Conservation (phyloP, 345 rosid genomes). For the Aegle marmelos region DNA sequence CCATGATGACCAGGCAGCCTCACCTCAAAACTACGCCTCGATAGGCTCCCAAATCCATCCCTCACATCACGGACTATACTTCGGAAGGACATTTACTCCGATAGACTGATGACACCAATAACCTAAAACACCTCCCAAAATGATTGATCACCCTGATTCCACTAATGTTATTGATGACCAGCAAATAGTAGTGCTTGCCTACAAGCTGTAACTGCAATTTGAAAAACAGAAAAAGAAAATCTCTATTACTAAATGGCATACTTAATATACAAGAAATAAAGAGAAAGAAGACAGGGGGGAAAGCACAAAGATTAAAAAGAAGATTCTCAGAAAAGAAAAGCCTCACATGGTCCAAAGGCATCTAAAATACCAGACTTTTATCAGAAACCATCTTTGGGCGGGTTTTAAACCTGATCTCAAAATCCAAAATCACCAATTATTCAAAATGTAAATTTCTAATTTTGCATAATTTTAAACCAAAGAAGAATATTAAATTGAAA, state of each 20-base stretch:
- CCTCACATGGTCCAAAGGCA: slow-evolving; percentile 65
- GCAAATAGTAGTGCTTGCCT: not conserved
- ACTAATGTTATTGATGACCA: not conserved
- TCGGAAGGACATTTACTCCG: slow-evolving; percentile 73
- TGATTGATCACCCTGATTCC: slow-evolving; percentile 8
- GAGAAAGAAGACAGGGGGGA: slow-evolving; percentile 23
- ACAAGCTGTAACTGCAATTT: slow-evolving; percentile 25
- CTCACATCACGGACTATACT: slow-evolving; percentile 89
- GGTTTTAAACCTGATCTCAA: slow-evolving; percentile 24
- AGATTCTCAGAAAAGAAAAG: slow-evolving; percentile 55
- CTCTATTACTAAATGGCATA: slow-evolving; percentile 21
- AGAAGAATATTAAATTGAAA: slow-evolving; percentile 17
- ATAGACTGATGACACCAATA: not conserved
- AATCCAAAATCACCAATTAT: slow-evolving; percentile 13
- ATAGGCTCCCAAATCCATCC: slow-evolving; percentile 90
- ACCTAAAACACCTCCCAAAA: slow-evolving; percentile 1
- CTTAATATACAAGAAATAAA: slow-evolving; percentile 45
- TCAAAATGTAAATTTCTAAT: slow-evolving; percentile 15
- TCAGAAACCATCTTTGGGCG: slow-evolving; percentile 54
- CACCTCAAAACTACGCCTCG: slow-evolving; percentile 84
- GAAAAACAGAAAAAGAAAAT: not conserved
- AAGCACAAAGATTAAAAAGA: slow-evolving; percentile 49
- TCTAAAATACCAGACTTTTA: slow-evolving; percentile 37
- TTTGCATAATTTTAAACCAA: slow-evolving; percentile 12
- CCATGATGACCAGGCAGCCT: slow-evolving; percentile 58